Evolutionary conservation across 2,329 filamentous ascomycete genomes (phyloP).

Genomic region (Microdochium bolleyi): DNA sequence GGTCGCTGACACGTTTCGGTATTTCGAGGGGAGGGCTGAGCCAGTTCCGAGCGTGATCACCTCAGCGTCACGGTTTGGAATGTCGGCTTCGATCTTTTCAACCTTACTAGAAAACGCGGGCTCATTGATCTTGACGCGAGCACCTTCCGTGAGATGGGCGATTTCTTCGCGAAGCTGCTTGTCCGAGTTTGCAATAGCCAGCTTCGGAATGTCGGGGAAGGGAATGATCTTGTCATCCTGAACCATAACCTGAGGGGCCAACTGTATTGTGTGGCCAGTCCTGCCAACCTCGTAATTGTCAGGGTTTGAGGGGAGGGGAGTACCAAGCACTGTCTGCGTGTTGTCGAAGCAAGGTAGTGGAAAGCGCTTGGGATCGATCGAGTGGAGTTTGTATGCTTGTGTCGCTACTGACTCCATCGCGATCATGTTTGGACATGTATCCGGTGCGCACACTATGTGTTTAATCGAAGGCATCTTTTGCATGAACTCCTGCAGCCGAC

Average conservation of each 20-base stretch:
- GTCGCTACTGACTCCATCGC: slow-evolving; percentile 58
- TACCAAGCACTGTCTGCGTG: slow-evolving; percentile 19
- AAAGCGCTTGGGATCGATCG: slow-evolving; percentile 69
- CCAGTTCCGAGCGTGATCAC: slow-evolving; percentile 86
- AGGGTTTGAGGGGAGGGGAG: slow-evolving; percentile 1
- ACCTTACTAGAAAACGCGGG: slow-evolving; percentile 40
- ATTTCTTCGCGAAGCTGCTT: slow-evolving; percentile 29
- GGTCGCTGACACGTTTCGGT: slow-evolving; percentile 89
- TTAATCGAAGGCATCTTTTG: slow-evolving; percentile 48
- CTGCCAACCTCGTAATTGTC: slow-evolving; percentile 28
- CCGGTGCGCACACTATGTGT: slow-evolving; percentile 71
- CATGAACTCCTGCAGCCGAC: slow-evolving; percentile 63
- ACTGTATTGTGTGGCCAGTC: slow-evolving; percentile 33
- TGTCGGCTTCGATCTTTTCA: slow-evolving; percentile 46
- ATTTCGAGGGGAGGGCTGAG: slow-evolving; percentile 82
- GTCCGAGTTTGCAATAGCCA: slow-evolving; percentile 40
- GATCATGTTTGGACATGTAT: slow-evolving; percentile 69
- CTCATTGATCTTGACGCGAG: slow-evolving; percentile 24
- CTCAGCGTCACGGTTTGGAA: slow-evolving; percentile 70
- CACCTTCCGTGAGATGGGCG: slow-evolving; percentile 8
- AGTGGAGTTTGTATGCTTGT: slow-evolving; percentile 60
- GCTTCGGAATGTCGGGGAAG: slow-evolving; percentile 35
- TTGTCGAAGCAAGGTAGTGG: slow-evolving; percentile 61
- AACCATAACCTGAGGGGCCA: slow-evolving; percentile 38
- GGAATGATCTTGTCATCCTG: slow-evolving; percentile 37